Base-by-base conservation (phyloP, 139 green algal species). In the Mychonastes homosphaera region DNA sequence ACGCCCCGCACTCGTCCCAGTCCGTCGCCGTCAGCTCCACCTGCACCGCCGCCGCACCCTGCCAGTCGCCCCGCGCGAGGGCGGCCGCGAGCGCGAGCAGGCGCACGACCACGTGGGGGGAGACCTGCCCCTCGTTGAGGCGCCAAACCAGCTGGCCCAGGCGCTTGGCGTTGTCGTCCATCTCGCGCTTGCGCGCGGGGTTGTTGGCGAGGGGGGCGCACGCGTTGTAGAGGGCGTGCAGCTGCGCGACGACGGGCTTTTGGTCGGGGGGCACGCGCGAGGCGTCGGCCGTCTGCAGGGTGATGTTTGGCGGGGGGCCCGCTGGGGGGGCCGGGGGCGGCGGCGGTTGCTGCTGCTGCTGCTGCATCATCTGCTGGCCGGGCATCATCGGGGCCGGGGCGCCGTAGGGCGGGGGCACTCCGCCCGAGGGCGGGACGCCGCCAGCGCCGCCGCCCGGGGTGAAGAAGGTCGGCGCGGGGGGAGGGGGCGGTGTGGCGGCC, bases 1-100 rank as follows among this genome's bases (percentile, higher is more conserved):
- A 99, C 18, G 62, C 64, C 15, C 74, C 67, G 58, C 85, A 92
- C 68, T 97, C 92, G 57, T 96, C 89, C 90, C 92, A 99, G 67
- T 95, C 84, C 12, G 48, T 85, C 45, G 84, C 89, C 1, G 92
- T 97, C 64, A 99, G 73, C 39, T 76, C 58, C 15, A 95, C 79
- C 81, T 95, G 84, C 35, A 35, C 21, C 44, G 36, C 13, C 27
- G 72, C 75, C 39, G 90, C 92, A 0, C 61, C 78, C 29, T 76
- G 68, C 58, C 79, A 88, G 73, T 97, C 88, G 9, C 75, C 79
- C 1, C 58, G 56, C 51, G 87, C 81, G 46, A 97, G 73, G 3
- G 91, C 90, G 6, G 75, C 56, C 43, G 71, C 80, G 45, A 97
- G 77, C 74, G 87, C 59, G 58, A 78, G 46, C 63, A 98, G 75